Conservation (phyloP, 2,329 filamentous ascomycete genomes). For the Sporothrix mexicana region DNA sequence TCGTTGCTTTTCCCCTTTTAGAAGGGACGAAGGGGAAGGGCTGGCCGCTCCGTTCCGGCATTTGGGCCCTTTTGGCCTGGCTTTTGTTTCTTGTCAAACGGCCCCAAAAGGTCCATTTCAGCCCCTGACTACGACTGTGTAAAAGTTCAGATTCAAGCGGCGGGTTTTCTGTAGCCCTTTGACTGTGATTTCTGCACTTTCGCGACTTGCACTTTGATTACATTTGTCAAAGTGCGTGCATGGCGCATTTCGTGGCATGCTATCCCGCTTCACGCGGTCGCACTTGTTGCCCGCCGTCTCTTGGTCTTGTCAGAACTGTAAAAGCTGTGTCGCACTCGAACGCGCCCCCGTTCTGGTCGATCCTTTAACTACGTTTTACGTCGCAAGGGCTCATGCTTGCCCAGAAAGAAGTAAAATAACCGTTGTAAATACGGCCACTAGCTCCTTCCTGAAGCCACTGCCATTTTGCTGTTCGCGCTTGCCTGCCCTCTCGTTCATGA, state of each 20-base stretch:
- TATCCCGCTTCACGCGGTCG: not conserved
- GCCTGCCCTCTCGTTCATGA: not conserved
- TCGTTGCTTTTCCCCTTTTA: slow-evolving; percentile 1
- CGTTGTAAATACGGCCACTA: not conserved
- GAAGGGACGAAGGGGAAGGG: not conserved
- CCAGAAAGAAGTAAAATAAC: not conserved
- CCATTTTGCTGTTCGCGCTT: not conserved
- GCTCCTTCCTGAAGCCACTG: not conserved
- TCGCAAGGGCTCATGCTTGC: not conserved
- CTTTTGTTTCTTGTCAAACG: not conserved
- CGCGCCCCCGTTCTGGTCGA: not conserved
- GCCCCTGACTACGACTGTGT: not conserved
- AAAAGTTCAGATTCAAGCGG: slow-evolving; percentile 3
- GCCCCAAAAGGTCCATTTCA: not conserved
- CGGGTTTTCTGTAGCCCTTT: not conserved
- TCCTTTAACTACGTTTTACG: not conserved
- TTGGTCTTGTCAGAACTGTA: not conserved
- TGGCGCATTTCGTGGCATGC: not conserved
- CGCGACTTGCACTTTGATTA: slow-evolving; percentile 3
- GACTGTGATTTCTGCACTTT: not conserved
- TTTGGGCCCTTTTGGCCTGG: not conserved
- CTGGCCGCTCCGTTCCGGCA: slow-evolving; percentile 28
- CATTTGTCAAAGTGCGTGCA: not conserved
- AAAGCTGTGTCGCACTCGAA: not conserved
- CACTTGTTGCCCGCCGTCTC: not conserved